These are phyloP conservation scores for Sarcodon sp. DNA, from an alignment of 768 basidiomycete genomes.

Conservation along the genomic window DNA sequence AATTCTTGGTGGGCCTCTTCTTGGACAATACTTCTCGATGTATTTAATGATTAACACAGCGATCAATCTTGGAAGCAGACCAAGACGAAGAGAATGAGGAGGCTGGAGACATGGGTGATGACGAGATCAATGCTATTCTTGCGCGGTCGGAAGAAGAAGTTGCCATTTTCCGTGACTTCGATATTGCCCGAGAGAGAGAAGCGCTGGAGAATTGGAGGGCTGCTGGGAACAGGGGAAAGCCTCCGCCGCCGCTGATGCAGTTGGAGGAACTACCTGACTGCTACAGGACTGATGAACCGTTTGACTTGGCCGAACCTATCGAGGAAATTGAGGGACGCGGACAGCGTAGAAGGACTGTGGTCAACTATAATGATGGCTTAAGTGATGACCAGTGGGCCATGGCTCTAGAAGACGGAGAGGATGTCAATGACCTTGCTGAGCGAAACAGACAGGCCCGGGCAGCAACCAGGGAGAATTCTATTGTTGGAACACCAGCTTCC, in stretches of 20 bases:
- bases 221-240: conserved; percentile 64
- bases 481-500: conserved; percentile 50
- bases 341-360: conserved; percentile 68
- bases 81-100: conserved; percentile 87
- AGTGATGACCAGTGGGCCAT: conserved; percentile 90
- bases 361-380: conserved; percentile 89
- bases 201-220: conserved; percentile 54
- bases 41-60: conserved; percentile 29
- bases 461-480: conserved; percentile 46
- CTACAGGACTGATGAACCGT: conserved; percentile 78
- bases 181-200: conserved; percentile 65
- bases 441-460: conserved; percentile 53
- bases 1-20: conserved; percentile 60
- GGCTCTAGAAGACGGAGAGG: conserved; percentile 76
- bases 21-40: conserved; percentile 1
- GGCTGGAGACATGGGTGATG: conserved; percentile 85
- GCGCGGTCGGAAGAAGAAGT: conserved; percentile 75
- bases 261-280: conserved; percentile 87
- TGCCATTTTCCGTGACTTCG: conserved; percentile 70
- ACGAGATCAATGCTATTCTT: conserved; percentile 89
- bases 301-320: conserved; percentile 52
- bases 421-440: conserved; percentile 61
- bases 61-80: conserved; percentile 81
- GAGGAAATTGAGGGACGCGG: conserved; percentile 68
- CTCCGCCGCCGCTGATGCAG: conserved; percentile 66